Evolutionary conservation across 106 monocot genomes (phyloP).

Genomic region (Cymbidium sinense): DNA sequence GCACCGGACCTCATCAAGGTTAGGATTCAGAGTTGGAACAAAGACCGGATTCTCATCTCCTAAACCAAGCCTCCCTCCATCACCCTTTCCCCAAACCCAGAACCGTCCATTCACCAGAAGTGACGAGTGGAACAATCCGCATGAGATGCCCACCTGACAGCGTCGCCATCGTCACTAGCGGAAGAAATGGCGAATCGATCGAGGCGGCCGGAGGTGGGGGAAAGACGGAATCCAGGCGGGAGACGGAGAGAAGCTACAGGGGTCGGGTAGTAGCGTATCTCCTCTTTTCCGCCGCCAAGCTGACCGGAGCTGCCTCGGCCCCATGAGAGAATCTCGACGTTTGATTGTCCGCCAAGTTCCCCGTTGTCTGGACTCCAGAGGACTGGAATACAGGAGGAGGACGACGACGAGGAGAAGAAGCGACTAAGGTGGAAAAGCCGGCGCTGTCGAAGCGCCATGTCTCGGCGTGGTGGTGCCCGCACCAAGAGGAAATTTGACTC

Average conservation of each 20-base stretch:
- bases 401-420: slow-evolving; percentile 12
- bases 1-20: slow-evolving; percentile 38
- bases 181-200: neutral
- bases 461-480: neutral
- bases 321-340: slow-evolving; percentile 75
- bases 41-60: slow-evolving; percentile 65
- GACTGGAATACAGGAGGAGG: slow-evolving; percentile 18
- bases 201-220: slow-evolving; percentile 44
- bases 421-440: slow-evolving; percentile 13
- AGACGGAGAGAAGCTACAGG: slow-evolving; percentile 58
- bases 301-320: slow-evolving; percentile 89
- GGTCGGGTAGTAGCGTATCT: slow-evolving; percentile 76
- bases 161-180: neutral
- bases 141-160: slow-evolving; percentile 55
- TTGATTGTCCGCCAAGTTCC: slow-evolving; percentile 2
- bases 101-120: slow-evolving; percentile 56
- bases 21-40: slow-evolving; percentile 46
- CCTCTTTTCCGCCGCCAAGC: slow-evolving; percentile 80
- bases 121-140: slow-evolving; percentile 92
- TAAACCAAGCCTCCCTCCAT: slow-evolving; percentile 85
- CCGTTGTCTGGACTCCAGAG: slow-evolving; percentile 25
- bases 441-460: slow-evolving; percentile 20
- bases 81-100: slow-evolving; percentile 96
- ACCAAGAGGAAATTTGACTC: no score
- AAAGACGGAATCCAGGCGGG: slow-evolving; percentile 36